Conservation (phyloP, 169 alveolate genomes). For the Plasmodium relictum region DNA sequence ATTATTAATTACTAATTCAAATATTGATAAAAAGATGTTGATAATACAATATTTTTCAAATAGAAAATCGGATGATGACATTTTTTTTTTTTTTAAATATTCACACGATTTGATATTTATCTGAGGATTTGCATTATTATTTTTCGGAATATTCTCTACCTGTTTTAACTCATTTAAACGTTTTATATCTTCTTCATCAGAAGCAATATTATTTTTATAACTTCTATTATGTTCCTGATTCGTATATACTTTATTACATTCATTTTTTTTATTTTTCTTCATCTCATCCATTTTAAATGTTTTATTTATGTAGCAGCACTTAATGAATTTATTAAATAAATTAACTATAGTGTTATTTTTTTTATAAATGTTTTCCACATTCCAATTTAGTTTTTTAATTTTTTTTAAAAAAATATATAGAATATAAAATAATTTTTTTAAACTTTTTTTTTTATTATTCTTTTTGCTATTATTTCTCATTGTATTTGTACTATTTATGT, state of each 20-base stretch:
- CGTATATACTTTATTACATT: neutral
- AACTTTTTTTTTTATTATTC: neutral
- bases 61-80: neutral
- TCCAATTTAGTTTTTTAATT: constrained; percentile 53
- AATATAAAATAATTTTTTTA: constrained; percentile 23
- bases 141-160: neutral
- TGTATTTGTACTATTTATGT: constrained; percentile 3
- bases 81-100: constrained; percentile 7
- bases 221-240: neutral
- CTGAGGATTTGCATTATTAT: constrained; percentile 15
- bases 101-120: constrained; percentile 58
- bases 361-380: constrained; percentile 43
- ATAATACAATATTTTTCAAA: constrained; percentile 49
- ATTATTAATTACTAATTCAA: constrained; percentile 40
- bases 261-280: neutral
- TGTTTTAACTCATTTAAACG: neutral
- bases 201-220: neutral
- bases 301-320: constrained; percentile 7
- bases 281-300: neutral
- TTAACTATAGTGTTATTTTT: constrained; percentile 6
- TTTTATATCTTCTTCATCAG: neutral
- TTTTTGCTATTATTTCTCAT: neutral
- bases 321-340: constrained; percentile 9
- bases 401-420: constrained; percentile 40
- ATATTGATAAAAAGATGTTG: constrained; percentile 37